phyloP scores from a whole-genome alignment of 2,329 filamentous ascomycete genomes.

The Paecilomyces fulvus region DNA sequence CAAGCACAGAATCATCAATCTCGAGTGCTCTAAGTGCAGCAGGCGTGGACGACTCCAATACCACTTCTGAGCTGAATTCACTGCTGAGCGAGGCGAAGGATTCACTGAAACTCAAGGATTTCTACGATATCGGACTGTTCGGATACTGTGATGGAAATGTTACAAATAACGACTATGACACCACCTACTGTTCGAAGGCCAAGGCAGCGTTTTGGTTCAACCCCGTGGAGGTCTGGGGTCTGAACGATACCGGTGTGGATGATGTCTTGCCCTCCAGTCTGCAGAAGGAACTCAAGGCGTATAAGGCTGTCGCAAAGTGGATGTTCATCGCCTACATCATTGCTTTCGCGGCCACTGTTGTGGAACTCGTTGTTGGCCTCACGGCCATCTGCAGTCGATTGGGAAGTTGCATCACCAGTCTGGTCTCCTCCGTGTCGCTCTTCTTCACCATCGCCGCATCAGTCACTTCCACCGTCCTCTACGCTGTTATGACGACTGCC shows the following conservation, averaged over 20 bases:
- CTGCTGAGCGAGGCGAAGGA: slow-evolving; percentile 29
- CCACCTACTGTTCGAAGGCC: slow-evolving; percentile 59
- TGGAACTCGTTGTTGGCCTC: slow-evolving; percentile 69
- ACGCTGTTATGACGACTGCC: slow-evolving; percentile 59
- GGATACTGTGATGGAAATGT: slow-evolving; percentile 66
- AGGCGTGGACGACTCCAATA: slow-evolving; percentile 39
- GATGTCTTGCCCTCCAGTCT: slow-evolving; percentile 61
- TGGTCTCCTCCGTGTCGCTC: slow-evolving; percentile 57
- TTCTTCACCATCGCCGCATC: slow-evolving; percentile 58
- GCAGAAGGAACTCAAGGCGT: slow-evolving; percentile 59
- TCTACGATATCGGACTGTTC: slow-evolving; percentile 78
- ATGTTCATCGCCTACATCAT: slow-evolving; percentile 75
- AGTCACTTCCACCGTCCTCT: slow-evolving; percentile 65
- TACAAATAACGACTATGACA: slow-evolving; percentile 43
- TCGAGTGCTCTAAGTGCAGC: slow-evolving; percentile 28
- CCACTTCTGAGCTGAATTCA: slow-evolving; percentile 29
- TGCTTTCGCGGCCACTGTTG: slow-evolving; percentile 58
- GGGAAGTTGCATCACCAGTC: slow-evolving; percentile 72
- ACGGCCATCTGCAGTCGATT: slow-evolving; percentile 75
- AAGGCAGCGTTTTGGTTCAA: slow-evolving; percentile 70
- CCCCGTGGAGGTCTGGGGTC: slow-evolving; percentile 56
- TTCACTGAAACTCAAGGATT: slow-evolving; percentile 56
- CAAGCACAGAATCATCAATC: slow-evolving; percentile 22
- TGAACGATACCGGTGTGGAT: slow-evolving; percentile 49
- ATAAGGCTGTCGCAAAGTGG: slow-evolving; percentile 68